Conservation (phyloP, 495 filamentous ascomycete genomes). For the Xylaria flabelliformis region DNA sequence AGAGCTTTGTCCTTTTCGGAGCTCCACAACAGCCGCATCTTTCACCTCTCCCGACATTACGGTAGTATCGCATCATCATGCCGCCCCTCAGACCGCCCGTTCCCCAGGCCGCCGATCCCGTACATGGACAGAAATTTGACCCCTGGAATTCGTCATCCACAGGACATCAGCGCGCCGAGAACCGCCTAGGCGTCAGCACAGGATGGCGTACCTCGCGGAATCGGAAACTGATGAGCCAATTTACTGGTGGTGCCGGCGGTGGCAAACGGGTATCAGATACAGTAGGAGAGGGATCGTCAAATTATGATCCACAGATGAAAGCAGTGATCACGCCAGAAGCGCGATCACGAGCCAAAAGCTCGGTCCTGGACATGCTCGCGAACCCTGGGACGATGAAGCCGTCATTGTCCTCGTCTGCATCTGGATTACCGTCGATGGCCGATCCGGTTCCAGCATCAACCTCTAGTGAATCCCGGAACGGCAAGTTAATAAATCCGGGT, state of each 20-base stretch:
- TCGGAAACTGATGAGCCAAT: conserved; percentile 71
- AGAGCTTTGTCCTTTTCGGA: conserved; percentile 10
- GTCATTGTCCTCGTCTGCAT: conserved; percentile 15
- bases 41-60: conserved; percentile 1
- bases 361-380: conserved; percentile 56
- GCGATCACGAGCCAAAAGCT: conserved; percentile 48
- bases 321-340: conserved; percentile 51
- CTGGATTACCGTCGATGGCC: background rate
- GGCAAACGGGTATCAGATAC: conserved; percentile 63
- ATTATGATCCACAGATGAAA: conserved; percentile 54
- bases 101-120: conserved; percentile 54
- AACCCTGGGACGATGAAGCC: conserved; percentile 51
- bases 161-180: conserved; percentile 80
- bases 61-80: conserved; percentile 29
- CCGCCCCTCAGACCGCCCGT: conserved; percentile 37
- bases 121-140: conserved; percentile 65
- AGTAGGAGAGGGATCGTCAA: conserved; percentile 60
- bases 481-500: background rate
- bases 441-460: background rate
- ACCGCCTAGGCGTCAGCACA: conserved; percentile 60
- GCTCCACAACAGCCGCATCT: background rate
- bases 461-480: background rate
- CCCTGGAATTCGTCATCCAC: conserved; percentile 81
- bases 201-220: conserved; percentile 75
- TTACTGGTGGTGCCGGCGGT: conserved; percentile 57